Percentiles rank a stretch among this genome's conserved stretches.
Evolutionary conservation across 768 basidiomycete species (phyloP).

Genomic region (Collybia sordida): DNA sequence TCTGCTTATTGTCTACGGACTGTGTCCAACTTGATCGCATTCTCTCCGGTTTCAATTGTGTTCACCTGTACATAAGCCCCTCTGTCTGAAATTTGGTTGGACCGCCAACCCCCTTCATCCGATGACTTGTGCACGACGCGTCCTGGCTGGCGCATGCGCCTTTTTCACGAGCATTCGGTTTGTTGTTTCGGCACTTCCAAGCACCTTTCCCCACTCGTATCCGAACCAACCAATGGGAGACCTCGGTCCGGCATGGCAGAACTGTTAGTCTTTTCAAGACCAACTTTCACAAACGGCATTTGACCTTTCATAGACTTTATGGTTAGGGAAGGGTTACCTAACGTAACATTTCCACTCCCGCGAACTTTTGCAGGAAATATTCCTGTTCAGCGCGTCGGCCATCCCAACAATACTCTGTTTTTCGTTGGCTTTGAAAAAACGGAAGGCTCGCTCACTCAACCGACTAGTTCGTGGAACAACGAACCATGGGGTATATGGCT

Average conservation of each 20-base stretch:
- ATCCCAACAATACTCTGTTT: constrained; percentile 67
- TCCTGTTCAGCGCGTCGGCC: constrained; percentile 54
- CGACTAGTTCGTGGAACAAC: constrained; percentile 23
- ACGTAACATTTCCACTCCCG: constrained; percentile 52
- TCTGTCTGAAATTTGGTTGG: neutral
- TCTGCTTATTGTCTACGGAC: constrained; percentile 1
- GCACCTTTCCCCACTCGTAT: constrained; percentile 47
- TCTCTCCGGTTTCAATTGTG: neutral
- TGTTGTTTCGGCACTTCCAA: constrained; percentile 32
- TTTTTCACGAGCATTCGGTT: constrained; percentile 19
- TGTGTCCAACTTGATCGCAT: neutral
- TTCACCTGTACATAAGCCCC: neutral
- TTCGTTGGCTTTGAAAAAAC: constrained; percentile 63
- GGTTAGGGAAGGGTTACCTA: constrained; percentile 56
- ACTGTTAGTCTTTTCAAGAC: constrained; percentile 39
- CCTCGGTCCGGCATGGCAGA: constrained; percentile 61
- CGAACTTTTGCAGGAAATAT: constrained; percentile 68
- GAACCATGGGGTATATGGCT: constrained; percentile 76
- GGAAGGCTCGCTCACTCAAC: constrained; percentile 52
- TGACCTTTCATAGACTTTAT: constrained; percentile 49
- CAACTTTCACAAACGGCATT: neutral
- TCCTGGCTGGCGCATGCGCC: constrained; percentile 17
- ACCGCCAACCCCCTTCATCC: neutral
- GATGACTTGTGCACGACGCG: constrained; percentile 21
- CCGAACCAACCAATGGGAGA: constrained; percentile 44